Percentiles rank a stretch among this genome's conserved stretches.
Evolutionary conservation across 495 filamentous ascomycete species (phyloP).

Genomic region (Penicillium herquei): DNA sequence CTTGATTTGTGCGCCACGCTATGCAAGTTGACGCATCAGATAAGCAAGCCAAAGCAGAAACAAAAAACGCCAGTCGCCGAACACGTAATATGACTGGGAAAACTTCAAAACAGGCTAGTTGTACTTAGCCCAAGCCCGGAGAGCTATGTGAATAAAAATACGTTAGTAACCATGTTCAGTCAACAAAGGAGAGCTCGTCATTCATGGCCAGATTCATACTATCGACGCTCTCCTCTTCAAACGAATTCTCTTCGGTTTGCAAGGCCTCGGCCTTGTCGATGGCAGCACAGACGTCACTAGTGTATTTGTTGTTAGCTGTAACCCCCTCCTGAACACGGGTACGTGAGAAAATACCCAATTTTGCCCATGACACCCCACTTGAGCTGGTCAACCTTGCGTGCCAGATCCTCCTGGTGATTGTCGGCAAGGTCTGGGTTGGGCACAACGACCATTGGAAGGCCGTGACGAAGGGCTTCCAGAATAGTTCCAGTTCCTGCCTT

Average conservation of each 20-base stretch:
- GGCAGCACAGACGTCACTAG: background rate
- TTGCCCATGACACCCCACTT: slow-evolving; percentile 68
- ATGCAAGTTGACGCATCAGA: too few species aligned
- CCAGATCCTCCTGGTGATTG: slow-evolving; percentile 90
- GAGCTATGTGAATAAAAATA: background rate
- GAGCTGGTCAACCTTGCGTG: slow-evolving; percentile 63
- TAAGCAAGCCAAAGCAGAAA: too few species aligned
- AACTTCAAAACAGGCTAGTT: too few species aligned
- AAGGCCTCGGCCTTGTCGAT: background rate
- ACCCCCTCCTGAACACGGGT: background rate
- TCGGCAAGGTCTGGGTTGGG: slow-evolving; percentile 80
- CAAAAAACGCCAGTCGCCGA: too few species aligned
- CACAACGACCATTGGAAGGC: slow-evolving; percentile 75
- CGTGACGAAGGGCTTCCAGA: slow-evolving; percentile 68
- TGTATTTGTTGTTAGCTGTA: background rate
- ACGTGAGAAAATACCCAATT: slow-evolving; percentile 51
- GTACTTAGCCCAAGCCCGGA: too few species aligned
- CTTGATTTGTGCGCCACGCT: too few species aligned
- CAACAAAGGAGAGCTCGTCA: slow-evolving; percentile 1
- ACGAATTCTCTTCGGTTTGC: background rate
- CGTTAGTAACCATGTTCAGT: background rate
- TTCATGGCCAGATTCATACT: background rate
- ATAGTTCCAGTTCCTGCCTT: slow-evolving; percentile 81
- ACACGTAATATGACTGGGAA: too few species aligned
- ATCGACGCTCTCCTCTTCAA: background rate